Percentiles rank a stretch among this genome's conserved stretches.
These are phyloP conservation scores for Calonectria honghensis DNA, from an alignment of 2,329 filamentous ascomycete species.

Conservation along the genomic window DNA sequence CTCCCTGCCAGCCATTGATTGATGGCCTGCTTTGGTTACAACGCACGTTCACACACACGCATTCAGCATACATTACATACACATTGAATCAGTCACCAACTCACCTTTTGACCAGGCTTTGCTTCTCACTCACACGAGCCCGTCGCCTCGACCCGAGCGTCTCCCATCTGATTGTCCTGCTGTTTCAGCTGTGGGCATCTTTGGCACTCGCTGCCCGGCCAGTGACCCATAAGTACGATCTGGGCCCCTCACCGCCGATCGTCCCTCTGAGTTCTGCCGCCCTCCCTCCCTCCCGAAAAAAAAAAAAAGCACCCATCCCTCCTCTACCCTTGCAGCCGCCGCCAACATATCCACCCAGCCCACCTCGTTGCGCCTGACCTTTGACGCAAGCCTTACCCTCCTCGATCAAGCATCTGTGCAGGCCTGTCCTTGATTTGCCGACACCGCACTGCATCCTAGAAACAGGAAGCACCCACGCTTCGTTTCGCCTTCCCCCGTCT, in stretches of 20 bases:
- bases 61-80: slow-evolving; percentile 20
- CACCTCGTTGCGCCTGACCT: slow-evolving; percentile 53
- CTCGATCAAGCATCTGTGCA: slow-evolving; percentile 45
- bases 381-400: slow-evolving; percentile 53
- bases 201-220: slow-evolving; percentile 37
- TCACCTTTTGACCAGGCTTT: slow-evolving; percentile 17
- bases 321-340: slow-evolving; percentile 38
- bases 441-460: slow-evolving; percentile 39
- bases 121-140: slow-evolving; percentile 25
- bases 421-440: slow-evolving; percentile 42
- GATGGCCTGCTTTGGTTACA: slow-evolving; percentile 18
- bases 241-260: slow-evolving; percentile 57
- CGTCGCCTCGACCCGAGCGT: slow-evolving; percentile 37
- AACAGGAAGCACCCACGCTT: slow-evolving; percentile 28
- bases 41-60: slow-evolving; percentile 19
- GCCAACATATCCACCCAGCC: slow-evolving; percentile 37
- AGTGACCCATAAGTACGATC: slow-evolving; percentile 53
- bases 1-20: slow-evolving; percentile 28
- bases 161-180: slow-evolving; percentile 24
- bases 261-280: slow-evolving; percentile 52
- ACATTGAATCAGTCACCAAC: slow-evolving; percentile 14
- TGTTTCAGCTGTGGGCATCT: slow-evolving; percentile 42
- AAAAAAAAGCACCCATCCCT: slow-evolving; percentile 25
- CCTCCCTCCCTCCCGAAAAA: slow-evolving; percentile 47
- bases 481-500: slow-evolving; percentile 54